phyloP scores from a whole-genome alignment of 371 early-diverging fungal genomes.

The Conidiobolus incongruus region DNA sequence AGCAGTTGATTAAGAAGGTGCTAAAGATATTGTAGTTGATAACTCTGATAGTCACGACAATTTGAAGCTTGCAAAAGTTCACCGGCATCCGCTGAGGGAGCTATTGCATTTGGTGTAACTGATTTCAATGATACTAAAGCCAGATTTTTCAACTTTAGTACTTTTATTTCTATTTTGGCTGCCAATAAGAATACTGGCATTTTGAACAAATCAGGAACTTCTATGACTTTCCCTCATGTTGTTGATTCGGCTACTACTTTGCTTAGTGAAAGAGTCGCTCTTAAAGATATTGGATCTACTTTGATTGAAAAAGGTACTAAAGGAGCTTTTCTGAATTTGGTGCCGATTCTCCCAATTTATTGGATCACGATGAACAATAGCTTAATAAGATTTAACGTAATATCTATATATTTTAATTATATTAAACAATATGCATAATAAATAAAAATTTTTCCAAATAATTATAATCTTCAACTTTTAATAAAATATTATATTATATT shows the following conservation, averaged over 20 bases:
- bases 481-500: too few species aligned
- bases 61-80: conserved; percentile 36
- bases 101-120: conserved; percentile 41
- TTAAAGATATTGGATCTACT: neutral
- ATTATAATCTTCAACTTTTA: too few species aligned
- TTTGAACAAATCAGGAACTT: conserved; percentile 35
- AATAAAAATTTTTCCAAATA: too few species aligned
- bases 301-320: neutral
- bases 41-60: conserved; percentile 47
- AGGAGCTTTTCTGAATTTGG: neutral
- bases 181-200: conserved; percentile 22
- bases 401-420: too few species aligned
- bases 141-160: conserved; percentile 29
- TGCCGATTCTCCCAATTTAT: neutral
- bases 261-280: neutral
- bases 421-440: too few species aligned
- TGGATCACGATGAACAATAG: neutral
- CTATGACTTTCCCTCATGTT: conserved; percentile 67
- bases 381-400: too few species aligned
- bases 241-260: conserved; percentile 44
- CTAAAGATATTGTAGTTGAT: conserved; percentile 25
- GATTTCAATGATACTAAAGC: conserved; percentile 21
- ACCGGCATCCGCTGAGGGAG: conserved; percentile 33
- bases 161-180: conserved; percentile 36
- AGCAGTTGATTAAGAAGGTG: conserved; percentile 19